Evolutionary conservation across 345 rosid species (phyloP), one percentile per base, ranked within the genome.

Genomic region (Aquilaria yunnanensis): DNA sequence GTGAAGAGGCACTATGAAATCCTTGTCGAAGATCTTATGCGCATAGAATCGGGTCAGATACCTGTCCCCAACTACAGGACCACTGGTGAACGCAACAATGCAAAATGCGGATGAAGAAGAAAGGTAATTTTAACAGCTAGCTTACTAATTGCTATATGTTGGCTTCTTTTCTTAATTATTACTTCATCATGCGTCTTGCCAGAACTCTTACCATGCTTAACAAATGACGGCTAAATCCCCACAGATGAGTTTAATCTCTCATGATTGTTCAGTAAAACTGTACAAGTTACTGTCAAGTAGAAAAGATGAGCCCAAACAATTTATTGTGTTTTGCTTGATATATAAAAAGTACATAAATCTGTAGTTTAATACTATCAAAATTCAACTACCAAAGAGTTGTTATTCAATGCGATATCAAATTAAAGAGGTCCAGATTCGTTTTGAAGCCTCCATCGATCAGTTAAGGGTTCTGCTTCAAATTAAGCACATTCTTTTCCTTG

Each of bases 31-130:
- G 87, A 83, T 72, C 66, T 85, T 47, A 59, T 60, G 12, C 74
- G 55, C 12, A 85, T 85, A n/a, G 88, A 83, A 70, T 75, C 82
- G 1, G 91, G 88, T 34, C 78, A 55, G 5, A 47, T 83, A 56
- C 83, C 85, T 0, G 57, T 82, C 31, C 88, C 91, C 1, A 72
- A 81, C n/a, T 85, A 85, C 60, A 73, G 68, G 63, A 43, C 72
- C 37, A 41, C 56, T 34, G 47, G 32, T n/a, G 13, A 56, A 49
- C 49, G 57, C 41, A 9, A 32, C 57, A 34, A 43, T 59, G 62
- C 50, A 32, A 54, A 34, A 43, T 59, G 62, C 50, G 43, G 66
- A 56, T 33, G 46, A 67, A 14, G 65, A 72, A 53, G 57, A 66
- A 31, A 74, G 75, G 77, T 65, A 67, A 47, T 43, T 48, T 47